phyloP scores from a whole-genome alignment of 805 yeast genomes.

The Tetrapisispora namnaoensis region DNA sequence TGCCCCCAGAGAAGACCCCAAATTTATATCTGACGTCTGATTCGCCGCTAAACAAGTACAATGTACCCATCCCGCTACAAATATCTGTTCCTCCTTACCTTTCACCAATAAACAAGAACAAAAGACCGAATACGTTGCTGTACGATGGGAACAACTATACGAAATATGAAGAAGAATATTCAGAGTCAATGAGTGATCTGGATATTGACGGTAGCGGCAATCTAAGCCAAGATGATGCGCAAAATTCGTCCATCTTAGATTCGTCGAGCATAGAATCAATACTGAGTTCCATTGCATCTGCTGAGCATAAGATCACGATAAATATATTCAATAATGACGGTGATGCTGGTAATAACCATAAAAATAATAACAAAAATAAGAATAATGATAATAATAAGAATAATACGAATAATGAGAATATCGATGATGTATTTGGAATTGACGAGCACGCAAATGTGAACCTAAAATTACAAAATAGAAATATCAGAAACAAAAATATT shows the following conservation, averaged over 20 bases:
- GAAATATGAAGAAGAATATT: constrained; percentile 9
- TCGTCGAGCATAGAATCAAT: constrained; percentile 3
- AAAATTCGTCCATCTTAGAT: not conserved
- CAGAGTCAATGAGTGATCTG: constrained; percentile 1
- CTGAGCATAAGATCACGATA: constrained; percentile 22
- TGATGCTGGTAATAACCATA: not conserved
- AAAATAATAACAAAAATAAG: not conserved
- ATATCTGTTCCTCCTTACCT: constrained; percentile 31
- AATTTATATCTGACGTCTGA: constrained; percentile 29
- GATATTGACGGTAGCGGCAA: not conserved
- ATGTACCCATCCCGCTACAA: constrained; percentile 32
- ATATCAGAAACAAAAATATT: constrained; percentile 9
- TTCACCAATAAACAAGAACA: constrained; percentile 28
- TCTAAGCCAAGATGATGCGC: not conserved
- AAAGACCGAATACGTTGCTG: constrained; percentile 22
- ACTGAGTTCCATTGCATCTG: constrained; percentile 22
- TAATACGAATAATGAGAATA: constrained; percentile 1
- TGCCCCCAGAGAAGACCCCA: constrained; percentile 1
- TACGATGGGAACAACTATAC: constrained; percentile 33
- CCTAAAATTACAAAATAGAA: constrained; percentile 22
- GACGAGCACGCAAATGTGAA: constrained; percentile 27
- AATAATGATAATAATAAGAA: too few species aligned
- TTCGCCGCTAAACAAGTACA: constrained; percentile 28
- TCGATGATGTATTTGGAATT: constrained; percentile 22
- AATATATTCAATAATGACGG: constrained; percentile 6